These are phyloP conservation scores for Tetrahymena elliotti DNA, from an alignment of 73 alveolate genomes.

Conservation along the genomic window DNA sequence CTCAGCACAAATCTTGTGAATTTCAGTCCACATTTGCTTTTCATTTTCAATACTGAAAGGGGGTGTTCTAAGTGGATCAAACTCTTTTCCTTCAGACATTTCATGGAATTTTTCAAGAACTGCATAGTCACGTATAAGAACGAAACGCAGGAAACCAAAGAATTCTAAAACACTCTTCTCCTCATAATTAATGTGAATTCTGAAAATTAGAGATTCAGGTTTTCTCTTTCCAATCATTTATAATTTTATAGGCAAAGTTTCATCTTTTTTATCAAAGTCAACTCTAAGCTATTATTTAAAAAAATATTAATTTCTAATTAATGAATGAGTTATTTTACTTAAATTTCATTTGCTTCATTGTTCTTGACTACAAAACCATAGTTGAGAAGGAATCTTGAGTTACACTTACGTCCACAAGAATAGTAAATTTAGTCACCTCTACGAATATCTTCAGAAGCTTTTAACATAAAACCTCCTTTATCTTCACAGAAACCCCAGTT, in stretches of 20 bases:
- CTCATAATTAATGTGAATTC: slow-evolving; percentile 2
- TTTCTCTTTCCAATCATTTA: slow-evolving; percentile 28
- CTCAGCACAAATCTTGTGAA: slow-evolving; percentile 43
- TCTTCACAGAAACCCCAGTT: slow-evolving; percentile 86
- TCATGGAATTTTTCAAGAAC: slow-evolving; percentile 21
- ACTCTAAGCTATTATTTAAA: slow-evolving; percentile 44
- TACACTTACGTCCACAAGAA: slow-evolving; percentile 92
- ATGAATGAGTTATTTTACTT: slow-evolving; percentile 9
- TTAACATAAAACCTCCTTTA: slow-evolving; percentile 74
- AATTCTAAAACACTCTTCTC: slow-evolving; percentile 58
- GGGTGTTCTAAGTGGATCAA: slow-evolving; percentile 42
- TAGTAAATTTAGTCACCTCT: slow-evolving; percentile 80
- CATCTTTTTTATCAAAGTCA: slow-evolving; percentile 12
- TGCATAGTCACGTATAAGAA: slow-evolving; percentile 38
- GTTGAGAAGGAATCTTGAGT: slow-evolving; percentile 85
- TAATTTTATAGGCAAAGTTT: slow-evolving; percentile 37
- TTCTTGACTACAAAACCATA: slow-evolving; percentile 89
- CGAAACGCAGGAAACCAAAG: slow-evolving; percentile 51
- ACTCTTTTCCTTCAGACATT: slow-evolving; percentile 14
- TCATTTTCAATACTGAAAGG: slow-evolving; percentile 57
- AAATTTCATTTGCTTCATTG: slow-evolving; percentile 88
- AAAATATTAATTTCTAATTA: slow-evolving; percentile 34
- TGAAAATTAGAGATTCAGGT: neutral
- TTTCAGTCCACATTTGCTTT: slow-evolving; percentile 50
- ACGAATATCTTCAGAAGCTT: slow-evolving; percentile 81